These are phyloP conservation scores for Stagonosporopsis chrysanthemi DNA, from an alignment of 2,329 filamentous ascomycete species.

Conservation along the genomic window DNA sequence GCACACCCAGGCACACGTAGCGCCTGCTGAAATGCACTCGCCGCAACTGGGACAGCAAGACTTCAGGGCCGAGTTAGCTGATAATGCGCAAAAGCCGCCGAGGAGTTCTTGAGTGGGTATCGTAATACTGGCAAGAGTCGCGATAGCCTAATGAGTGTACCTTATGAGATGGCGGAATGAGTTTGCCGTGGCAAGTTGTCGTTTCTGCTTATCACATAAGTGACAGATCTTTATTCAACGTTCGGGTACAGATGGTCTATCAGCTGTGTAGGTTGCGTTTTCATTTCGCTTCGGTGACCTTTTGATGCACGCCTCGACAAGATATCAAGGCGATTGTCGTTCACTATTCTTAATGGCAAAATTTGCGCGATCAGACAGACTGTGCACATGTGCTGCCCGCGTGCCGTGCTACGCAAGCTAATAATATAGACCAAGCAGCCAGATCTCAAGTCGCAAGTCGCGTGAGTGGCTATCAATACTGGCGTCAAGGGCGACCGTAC, in stretches of 20 bases:
- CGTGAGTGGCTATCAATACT: not conserved
- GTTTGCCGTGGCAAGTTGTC: not conserved
- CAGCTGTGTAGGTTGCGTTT: not conserved
- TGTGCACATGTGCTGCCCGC: too few relatives aligned
- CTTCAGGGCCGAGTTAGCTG: constrained; percentile 39
- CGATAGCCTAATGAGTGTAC: not conserved
- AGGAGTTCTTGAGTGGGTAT: not conserved
- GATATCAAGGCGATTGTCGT: not conserved
- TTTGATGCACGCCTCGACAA: constrained; percentile 11
- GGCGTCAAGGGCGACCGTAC: constrained; percentile 4
- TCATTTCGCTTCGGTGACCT: not conserved
- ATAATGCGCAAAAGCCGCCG: constrained; percentile 17
- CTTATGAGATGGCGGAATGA: too few relatives aligned
- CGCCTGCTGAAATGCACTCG: constrained; percentile 33
- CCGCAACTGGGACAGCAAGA: constrained; percentile 30
- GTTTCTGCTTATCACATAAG: not conserved
- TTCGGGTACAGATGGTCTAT: constrained; percentile 3
- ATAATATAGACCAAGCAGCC: not conserved
- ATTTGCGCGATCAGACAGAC: not conserved
- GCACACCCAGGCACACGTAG: constrained; percentile 19
- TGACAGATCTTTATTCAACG: not conserved
- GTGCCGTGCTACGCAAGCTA: too few relatives aligned
- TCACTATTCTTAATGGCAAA: constrained; percentile 2
- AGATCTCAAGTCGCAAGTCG: not conserved
- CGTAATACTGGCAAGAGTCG: not conserved